These are phyloP conservation scores for Trypanosoma congolense DNA, from an alignment of 208 protist genomes.

Conservation along the genomic window DNA sequence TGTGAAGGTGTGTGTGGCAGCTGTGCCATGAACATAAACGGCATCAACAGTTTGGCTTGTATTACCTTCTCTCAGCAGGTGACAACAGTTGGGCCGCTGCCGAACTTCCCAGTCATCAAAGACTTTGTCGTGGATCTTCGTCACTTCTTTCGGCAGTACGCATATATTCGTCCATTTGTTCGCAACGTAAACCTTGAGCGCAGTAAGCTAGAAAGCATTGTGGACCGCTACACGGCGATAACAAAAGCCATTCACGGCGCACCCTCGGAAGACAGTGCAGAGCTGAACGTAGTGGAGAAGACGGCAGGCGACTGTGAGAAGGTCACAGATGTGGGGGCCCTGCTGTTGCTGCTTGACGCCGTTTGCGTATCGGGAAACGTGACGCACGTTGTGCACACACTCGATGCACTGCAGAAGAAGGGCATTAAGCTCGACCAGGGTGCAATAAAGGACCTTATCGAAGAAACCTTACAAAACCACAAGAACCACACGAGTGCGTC, in stretches of 20 bases:
- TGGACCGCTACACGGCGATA: conserved; percentile 71
- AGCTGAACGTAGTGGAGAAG: conserved; percentile 9
- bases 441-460: conserved; percentile 54
- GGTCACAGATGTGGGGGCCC: conserved; percentile 31
- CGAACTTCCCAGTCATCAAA: conserved; percentile 90
- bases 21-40: conserved; percentile 94
- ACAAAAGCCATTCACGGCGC: conserved; percentile 57
- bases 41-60: conserved; percentile 90
- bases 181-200: conserved; percentile 83
- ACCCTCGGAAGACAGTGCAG: conserved; percentile 31
- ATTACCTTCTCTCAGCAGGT: conserved; percentile 82
- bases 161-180: conserved; percentile 86
- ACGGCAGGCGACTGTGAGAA: background rate
- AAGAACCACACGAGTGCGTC: background rate
- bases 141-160: conserved; percentile 90
- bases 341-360: conserved; percentile 61
- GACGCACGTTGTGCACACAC: conserved; percentile 41
- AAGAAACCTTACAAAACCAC: conserved; percentile 57
- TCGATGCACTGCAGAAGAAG: conserved; percentile 48
- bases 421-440: conserved; percentile 43
- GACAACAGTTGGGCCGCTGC: conserved; percentile 82
- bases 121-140: conserved; percentile 89
- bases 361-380: conserved; percentile 60
- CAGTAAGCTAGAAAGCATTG: conserved; percentile 72
- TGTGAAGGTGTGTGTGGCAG: conserved; percentile 91